A percentile compares a stretch with the other conserved stretches of the same genome.
Conservation (phyloP, 225 moss, liverwort and hornwort species). For the Sphagnum contortum region DNA sequence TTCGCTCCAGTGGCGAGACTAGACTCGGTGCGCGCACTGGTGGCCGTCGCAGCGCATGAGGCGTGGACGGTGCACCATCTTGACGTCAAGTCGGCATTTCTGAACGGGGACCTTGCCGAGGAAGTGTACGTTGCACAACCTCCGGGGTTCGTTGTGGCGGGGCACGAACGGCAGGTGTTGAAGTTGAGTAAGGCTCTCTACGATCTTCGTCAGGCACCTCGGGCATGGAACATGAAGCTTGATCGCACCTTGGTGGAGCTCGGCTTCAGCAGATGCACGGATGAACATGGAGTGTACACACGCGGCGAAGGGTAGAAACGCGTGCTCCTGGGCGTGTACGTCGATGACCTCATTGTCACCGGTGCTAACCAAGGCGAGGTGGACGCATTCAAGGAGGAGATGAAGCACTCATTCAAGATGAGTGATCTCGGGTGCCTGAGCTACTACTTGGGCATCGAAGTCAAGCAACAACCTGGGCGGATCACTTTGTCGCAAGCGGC, state of each 20-base stretch:
- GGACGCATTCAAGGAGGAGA: background rate
- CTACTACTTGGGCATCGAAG: background rate
- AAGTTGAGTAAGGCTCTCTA: background rate
- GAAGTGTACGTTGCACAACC: background rate
- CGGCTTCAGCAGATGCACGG: background rate
- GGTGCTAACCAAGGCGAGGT: background rate
- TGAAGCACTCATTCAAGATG: background rate
- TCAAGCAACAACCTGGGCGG: background rate
- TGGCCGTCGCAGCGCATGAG: background rate
- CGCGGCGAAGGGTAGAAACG: background rate
- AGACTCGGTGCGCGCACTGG: background rate
- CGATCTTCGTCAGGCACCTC: background rate
- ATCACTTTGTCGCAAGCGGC: background rate
- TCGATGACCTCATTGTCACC: background rate
- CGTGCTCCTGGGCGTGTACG: background rate
- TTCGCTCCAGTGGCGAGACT: conserved; percentile 3
- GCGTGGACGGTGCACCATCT: conserved; percentile 1
- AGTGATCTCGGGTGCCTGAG: background rate
- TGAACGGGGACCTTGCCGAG: background rate
- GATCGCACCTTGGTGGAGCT: background rate
- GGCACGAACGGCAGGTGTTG: background rate
- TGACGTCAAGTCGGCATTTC: conserved; percentile 5
- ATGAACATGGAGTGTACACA: background rate
- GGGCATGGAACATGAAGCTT: background rate
- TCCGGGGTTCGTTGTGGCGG: background rate